Conservation (phyloP, 2,329 filamentous ascomycete species). For the Talaromyces piceae region DNA sequence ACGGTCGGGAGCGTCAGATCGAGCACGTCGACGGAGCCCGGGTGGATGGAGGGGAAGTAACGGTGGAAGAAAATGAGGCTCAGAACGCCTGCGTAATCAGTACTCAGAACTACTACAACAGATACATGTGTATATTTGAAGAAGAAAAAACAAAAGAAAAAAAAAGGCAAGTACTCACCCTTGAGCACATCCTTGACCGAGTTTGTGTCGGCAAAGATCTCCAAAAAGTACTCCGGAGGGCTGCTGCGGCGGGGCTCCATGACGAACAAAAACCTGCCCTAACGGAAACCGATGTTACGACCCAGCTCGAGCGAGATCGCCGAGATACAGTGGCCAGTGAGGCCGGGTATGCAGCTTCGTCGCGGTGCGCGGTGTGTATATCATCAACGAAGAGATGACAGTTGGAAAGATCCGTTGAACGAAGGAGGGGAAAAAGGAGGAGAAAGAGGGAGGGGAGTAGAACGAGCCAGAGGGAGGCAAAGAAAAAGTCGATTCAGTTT, state of each 20-base stretch:
- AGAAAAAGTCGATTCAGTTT: too few species aligned
- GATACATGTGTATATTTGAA: too few species aligned
- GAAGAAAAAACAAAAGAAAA: background rate
- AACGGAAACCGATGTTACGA: slow-evolving; percentile 1
- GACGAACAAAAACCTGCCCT: background rate
- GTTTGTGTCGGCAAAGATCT: slow-evolving; percentile 83
- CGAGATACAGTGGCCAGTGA: slow-evolving; percentile 14
- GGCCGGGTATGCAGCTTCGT: slow-evolving; percentile 10
- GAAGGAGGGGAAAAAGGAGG: too few species aligned
- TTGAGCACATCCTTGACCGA: slow-evolving; percentile 89
- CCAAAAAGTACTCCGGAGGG: slow-evolving; percentile 83
- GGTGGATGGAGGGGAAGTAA: slow-evolving; percentile 81
- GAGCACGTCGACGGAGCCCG: slow-evolving; percentile 78
- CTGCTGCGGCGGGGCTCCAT: slow-evolving; percentile 57
- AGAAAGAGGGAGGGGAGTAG: background rate
- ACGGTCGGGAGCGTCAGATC: slow-evolving; percentile 86
- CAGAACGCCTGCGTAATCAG: slow-evolving; percentile 59
- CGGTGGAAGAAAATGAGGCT: slow-evolving; percentile 99
- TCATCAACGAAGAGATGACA: background rate
- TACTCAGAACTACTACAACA: too few species aligned
- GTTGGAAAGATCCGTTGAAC: background rate
- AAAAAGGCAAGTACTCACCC: slow-evolving; percentile 48
- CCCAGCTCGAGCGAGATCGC: slow-evolving; percentile 12
- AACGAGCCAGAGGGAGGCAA: too few species aligned
- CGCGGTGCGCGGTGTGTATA: background rate